These are phyloP conservation scores for Penicillium sp. DNA, from an alignment of 2,329 filamentous ascomycete species.

Conservation along the genomic window DNA sequence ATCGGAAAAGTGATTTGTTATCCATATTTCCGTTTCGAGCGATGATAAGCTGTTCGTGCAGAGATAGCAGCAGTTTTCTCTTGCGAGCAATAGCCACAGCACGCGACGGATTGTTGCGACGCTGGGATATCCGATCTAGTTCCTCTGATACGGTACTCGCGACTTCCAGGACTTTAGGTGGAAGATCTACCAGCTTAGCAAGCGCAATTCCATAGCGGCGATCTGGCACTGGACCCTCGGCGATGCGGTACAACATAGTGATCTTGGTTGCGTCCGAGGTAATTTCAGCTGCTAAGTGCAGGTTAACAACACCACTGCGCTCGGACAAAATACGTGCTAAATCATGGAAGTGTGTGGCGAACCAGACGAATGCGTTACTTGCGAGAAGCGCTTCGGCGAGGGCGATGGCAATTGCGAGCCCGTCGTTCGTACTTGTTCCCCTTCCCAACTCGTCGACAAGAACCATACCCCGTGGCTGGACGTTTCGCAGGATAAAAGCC, in stretches of 20 bases:
- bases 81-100: conserved; percentile 61
- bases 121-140: conserved; percentile 59
- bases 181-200: conserved; percentile 72
- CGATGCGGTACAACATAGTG: conserved; percentile 84
- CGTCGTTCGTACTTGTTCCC: conserved; percentile 85
- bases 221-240: conserved; percentile 67
- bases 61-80: conserved; percentile 69
- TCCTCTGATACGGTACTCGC: conserved; percentile 66
- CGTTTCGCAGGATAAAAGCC: conserved; percentile 84
- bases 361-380: conserved; percentile 79
- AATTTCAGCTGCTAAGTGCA: conserved; percentile 75
- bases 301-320: conserved; percentile 74
- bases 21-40: conserved; percentile 65
- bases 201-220: conserved; percentile 82
- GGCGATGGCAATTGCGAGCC: conserved; percentile 82
- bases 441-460: conserved; percentile 92
- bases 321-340: conserved; percentile 73
- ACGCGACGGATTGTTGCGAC: conserved; percentile 59
- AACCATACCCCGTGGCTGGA: conserved; percentile 72
- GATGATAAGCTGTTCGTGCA: conserved; percentile 71
- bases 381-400: conserved; percentile 86
- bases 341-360: conserved; percentile 89
- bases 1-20: conserved; percentile 60
- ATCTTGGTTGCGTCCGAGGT: conserved; percentile 60
- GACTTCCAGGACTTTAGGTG: conserved; percentile 62